These are phyloP conservation scores for Exophiala calicioides DNA, from an alignment of 2,329 filamentous ascomycete species.

Conservation along the genomic window DNA sequence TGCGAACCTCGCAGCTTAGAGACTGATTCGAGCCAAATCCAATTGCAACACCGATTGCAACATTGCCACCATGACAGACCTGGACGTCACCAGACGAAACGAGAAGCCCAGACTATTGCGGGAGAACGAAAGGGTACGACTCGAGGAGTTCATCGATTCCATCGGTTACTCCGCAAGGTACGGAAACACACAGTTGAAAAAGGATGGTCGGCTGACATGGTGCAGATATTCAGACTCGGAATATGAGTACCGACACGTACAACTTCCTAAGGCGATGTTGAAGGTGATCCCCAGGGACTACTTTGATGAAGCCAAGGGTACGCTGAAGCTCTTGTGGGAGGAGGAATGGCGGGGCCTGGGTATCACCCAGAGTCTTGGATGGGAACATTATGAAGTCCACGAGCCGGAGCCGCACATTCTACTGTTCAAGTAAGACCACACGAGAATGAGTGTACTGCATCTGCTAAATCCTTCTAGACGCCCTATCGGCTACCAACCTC, in stretches of 20 bases:
- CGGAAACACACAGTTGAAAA: slow-evolving; percentile 27
- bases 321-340: slow-evolving; percentile 94
- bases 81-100: slow-evolving; percentile 85
- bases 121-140: slow-evolving; percentile 75
- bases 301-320: slow-evolving; percentile 84
- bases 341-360: slow-evolving; percentile 97
- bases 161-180: slow-evolving; percentile 96
- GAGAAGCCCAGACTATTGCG: slow-evolving; percentile 77
- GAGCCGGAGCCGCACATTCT: slow-evolving; percentile 98
- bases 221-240: slow-evolving; percentile 85
- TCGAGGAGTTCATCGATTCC: slow-evolving; percentile 88
- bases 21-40: neutral
- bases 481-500: slow-evolving; percentile 80
- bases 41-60: neutral
- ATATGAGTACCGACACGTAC: slow-evolving; percentile 96
- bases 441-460: too few species aligned
- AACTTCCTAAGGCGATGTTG: slow-evolving; percentile 96
- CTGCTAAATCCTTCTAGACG: slow-evolving; percentile 56
- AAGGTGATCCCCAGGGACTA: slow-evolving; percentile 95
- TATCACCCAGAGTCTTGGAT: slow-evolving; percentile 98
- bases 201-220: slow-evolving; percentile 7
- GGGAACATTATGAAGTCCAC: slow-evolving; percentile 99
- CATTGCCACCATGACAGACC: slow-evolving; percentile 44
- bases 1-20: neutral
- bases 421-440: slow-evolving; percentile 82